Evolutionary conservation across 257 asterid genomes (phyloP), one percentile per base, ranked within the genome.

Genomic region (Ballota nigra): DNA sequence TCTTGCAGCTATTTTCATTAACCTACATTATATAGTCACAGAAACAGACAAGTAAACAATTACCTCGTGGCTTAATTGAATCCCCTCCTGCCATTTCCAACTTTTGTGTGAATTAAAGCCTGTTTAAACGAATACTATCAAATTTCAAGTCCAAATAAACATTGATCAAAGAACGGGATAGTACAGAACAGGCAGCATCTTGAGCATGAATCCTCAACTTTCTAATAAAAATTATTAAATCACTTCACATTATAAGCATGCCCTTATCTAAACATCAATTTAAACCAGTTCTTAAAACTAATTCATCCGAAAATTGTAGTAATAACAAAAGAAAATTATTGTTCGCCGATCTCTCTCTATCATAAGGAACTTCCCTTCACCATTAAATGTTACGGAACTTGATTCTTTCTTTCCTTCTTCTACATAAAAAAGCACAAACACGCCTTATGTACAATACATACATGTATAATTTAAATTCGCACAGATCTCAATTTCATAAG

Each of bases 31-130:
- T 58, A 29, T 60, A 31, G 2, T 36, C 43, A 10, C 65, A 59
- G 22, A 75, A 38, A 11, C 36, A 67, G 38, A 34, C 23, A 16
- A 24, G 55, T 13, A 68, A 53, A 56, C 5, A 68, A 52, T 19
- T 78, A 86, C 88, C 91, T 83, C 86, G 82, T 0, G 91, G 88
- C 71, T 79, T 83, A 63, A 86, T 83, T 45, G 85, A 83, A 73
- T 81, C 86, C 24, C 31, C 79, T 38, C 78, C 74, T 18, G 85
- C 85, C 91, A 86, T 86, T 66, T 69, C 71, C 81, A 49, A 62
- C 63, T 73, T 76, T 66, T 47, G 76, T 23, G 52, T 45, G 59
- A 80, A 72, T 69, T 60, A 65, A 62, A 69, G 60, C 78, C 85
- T 77, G 79, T 56, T 69, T 58, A 41, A 20, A 29, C 49, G 7